Percentiles rank a stretch among this genome's conserved stretches.
phyloP scores from a whole-genome alignment of 129 eudicot species.

The Glebionis coronaria region DNA sequence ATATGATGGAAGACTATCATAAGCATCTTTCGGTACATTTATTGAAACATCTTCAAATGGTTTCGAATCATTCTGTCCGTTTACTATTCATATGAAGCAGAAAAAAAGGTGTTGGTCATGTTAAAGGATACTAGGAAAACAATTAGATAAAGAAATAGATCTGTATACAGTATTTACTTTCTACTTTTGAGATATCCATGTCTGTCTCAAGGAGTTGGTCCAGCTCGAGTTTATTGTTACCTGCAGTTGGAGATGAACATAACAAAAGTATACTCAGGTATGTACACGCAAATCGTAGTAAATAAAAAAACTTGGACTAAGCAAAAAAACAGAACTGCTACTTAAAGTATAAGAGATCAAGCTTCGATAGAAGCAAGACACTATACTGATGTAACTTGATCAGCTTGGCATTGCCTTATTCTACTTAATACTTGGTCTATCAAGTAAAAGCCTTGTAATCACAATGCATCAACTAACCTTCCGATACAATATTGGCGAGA shows the following conservation, averaged over 20 bases:
- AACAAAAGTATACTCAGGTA: neutral
- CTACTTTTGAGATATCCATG: constrained; percentile 21
- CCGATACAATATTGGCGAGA: constrained; percentile 80
- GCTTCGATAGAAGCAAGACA: neutral
- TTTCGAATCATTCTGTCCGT: constrained; percentile 31
- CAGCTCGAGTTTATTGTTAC: constrained; percentile 32
- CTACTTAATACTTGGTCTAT: neutral
- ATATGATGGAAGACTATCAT: constrained; percentile 75
- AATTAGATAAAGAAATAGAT: neutral
- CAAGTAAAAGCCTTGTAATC: neutral
- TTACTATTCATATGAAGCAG: constrained; percentile 28
- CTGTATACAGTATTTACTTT: constrained; percentile 33
- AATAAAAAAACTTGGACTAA: no score
- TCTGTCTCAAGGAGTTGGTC: constrained; percentile 31
- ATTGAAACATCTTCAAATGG: constrained; percentile 36
- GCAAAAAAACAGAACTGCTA: neutral
- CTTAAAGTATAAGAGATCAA: neutral
- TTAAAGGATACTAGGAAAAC: constrained; percentile 5
- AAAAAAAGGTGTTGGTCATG: constrained; percentile 14
- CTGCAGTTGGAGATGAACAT: constrained; percentile 29
- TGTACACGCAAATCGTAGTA: neutral
- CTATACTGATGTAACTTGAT: neutral
- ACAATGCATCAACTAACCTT: constrained; percentile 48
- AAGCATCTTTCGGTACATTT: constrained; percentile 49
- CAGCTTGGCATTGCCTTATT: neutral